Percentiles rank a stretch among this genome's conserved stretches.
These are phyloP conservation scores for Phytophthora meadii DNA, from an alignment of 352 stramenopile species.

Conservation along the genomic window DNA sequence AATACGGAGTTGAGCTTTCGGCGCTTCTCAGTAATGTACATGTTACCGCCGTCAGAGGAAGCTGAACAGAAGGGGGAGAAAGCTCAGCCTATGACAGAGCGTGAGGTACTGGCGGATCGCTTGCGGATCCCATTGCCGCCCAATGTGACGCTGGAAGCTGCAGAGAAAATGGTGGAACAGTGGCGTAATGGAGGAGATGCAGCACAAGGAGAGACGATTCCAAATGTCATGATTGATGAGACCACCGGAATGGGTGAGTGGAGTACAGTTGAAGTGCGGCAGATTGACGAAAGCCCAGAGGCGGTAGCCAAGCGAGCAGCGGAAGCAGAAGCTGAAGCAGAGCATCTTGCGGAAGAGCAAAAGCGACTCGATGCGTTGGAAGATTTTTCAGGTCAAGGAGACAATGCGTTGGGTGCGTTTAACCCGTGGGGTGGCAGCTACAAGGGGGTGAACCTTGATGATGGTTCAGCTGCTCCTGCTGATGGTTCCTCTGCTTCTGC, in stretches of 20 bases:
- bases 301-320: constrained; percentile 56
- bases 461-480: constrained; percentile 16
- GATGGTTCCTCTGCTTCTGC: constrained; percentile 15
- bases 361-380: constrained; percentile 66
- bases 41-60: constrained; percentile 40
- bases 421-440: constrained; percentile 87
- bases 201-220: constrained; percentile 8
- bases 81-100: constrained; percentile 50
- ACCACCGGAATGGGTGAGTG: constrained; percentile 85
- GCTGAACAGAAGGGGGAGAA: constrained; percentile 20
- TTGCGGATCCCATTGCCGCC: constrained; percentile 73
- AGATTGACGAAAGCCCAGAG: constrained; percentile 81
- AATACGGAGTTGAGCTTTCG: constrained; percentile 74
- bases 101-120: constrained; percentile 58
- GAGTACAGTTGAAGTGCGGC: constrained; percentile 75
- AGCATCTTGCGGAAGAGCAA: constrained; percentile 52
- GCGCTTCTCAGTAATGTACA: constrained; percentile 73
- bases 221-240: constrained; percentile 58
- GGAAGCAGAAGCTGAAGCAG: constrained; percentile 52
- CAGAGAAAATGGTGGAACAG: constrained; percentile 68
- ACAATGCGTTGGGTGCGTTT: constrained; percentile 81
- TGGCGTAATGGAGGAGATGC: constrained; percentile 38
- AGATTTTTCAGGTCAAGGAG: constrained; percentile 67
- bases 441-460: constrained; percentile 80
- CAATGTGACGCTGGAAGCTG: constrained; percentile 68